Evolutionary conservation across 768 basidiomycete species (phyloP), one percentile per base, ranked within the genome.

Genomic region (Calocybe cyanea): DNA sequence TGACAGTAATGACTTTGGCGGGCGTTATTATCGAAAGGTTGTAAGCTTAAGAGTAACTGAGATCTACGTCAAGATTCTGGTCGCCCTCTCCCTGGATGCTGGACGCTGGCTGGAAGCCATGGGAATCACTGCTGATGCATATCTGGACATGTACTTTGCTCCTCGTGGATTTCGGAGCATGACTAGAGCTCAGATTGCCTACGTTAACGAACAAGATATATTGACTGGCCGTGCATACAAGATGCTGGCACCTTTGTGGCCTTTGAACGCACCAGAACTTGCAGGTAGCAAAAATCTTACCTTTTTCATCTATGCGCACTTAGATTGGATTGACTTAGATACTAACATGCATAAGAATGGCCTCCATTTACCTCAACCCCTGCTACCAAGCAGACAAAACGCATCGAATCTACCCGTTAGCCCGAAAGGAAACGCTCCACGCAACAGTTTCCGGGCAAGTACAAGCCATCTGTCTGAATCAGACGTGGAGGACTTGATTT

Each of bases 1-100:
- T 14, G 80, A 88, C 45, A 79, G 68, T 51, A 95, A 93, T 57
- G 86, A 94, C 56, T 64, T 87, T 19, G 84, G 85, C 2, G 82
- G 87, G 13, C 70, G 76, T 21, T 71, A 72, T 30, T 84, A 88
- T 59, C 75, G 78, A 35, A 88, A 77, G 55, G 69, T 83, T 28
- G 77, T 76, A 4, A 81, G 76, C 54, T 17, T 92, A 7, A 72
- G 71, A 23, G 43, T 88, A 3, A 85, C 87, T 7, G 50, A 64
- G 13, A 62, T 74, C 3, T 63, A 63, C 17, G 41, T 79, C 7
- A 81, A 75, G 49, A 55, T 82, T 18, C 67, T 93, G 24, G 57
- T 80, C 23, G 59, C 65, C 38, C 68, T 69, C 15, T 63, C 63
- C 7, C 43, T 62, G 21, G 68, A 66, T 25, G 67, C 61, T 1